Conservation (phyloP, 2,329 filamentous ascomycete species). For the Colletotrichum zoysiae region DNA sequence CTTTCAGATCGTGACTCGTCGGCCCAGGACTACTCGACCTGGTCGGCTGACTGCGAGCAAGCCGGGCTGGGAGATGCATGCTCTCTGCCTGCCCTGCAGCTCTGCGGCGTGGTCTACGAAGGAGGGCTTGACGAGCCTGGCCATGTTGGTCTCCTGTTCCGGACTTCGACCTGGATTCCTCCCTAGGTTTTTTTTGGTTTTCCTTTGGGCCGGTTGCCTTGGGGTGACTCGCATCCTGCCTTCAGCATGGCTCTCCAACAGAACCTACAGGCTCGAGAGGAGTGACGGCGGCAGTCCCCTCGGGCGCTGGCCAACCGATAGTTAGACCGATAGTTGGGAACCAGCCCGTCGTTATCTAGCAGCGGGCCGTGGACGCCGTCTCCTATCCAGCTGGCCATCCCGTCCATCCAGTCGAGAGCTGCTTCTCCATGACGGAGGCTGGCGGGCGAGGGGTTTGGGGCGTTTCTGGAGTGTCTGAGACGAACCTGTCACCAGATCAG, state of each 20-base stretch:
- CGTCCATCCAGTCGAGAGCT: not conserved
- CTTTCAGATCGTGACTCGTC: not conserved
- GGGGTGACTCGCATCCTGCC: not conserved
- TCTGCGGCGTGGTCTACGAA: slow-evolving; percentile 28
- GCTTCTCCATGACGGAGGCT: not conserved
- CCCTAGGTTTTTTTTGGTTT: not conserved
- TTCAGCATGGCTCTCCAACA: not conserved
- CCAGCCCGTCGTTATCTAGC: slow-evolving; percentile 4
- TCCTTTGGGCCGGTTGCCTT: not conserved
- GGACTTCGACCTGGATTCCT: not conserved
- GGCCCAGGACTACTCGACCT: not conserved
- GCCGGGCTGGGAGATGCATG: not conserved
- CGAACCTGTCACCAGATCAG: not conserved
- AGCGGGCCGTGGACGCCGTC: slow-evolving; percentile 1
- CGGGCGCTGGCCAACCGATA: not conserved
- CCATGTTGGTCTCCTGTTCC: not conserved
- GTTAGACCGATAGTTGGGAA: too few species aligned
- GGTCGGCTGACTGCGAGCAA: not conserved
- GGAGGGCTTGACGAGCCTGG: slow-evolving; percentile 3
- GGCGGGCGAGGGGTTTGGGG: not conserved
- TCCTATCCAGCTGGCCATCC: not conserved
- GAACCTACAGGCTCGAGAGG: too few species aligned
- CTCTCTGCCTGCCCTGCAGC: not conserved
- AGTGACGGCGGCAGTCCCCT: not conserved
- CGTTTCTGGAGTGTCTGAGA: not conserved